A percentile compares a stretch with the other conserved stretches of the same genome.
These are phyloP conservation scores for Escallonia rubra DNA, from an alignment of 129 eudicot species.

Conservation along the genomic window DNA sequence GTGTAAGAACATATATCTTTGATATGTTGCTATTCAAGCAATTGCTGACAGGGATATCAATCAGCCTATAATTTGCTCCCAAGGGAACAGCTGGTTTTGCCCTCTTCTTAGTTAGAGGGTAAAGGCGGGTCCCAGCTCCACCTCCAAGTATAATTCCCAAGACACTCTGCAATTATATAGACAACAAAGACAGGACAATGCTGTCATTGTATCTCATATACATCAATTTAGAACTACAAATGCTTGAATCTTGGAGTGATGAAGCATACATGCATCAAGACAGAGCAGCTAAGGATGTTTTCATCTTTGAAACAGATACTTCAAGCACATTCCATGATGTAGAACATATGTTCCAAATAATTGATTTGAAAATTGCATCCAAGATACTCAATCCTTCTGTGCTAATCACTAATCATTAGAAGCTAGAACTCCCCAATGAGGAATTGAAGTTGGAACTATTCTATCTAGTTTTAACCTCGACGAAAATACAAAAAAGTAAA, in stretches of 20 bases:
- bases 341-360: too few species aligned
- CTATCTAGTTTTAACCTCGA: too few species aligned
- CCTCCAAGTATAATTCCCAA: conserved; percentile 97
- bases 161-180: conserved; percentile 64
- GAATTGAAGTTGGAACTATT: too few species aligned
- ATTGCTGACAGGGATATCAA: conserved; percentile 97
- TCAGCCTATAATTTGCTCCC: conserved; percentile 96
- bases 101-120: conserved; percentile 95
- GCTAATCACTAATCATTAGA: too few species aligned
- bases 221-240: neutral
- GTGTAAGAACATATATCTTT: conserved; percentile 92
- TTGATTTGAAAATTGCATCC: too few species aligned
- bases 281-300: neutral
- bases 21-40: conserved; percentile 93
- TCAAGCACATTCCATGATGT: neutral
- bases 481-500: too few species aligned
- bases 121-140: conserved; percentile 99
- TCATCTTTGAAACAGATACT: neutral
- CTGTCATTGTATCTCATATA: neutral
- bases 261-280: neutral
- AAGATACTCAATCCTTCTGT: too few species aligned
- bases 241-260: neutral
- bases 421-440: too few species aligned
- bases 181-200: conserved; percentile 6
- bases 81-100: conserved; percentile 99